Evolutionary conservation across 2,329 filamentous ascomycete species (phyloP), one percentile per base, ranked within the genome.

Genomic region (Ceratocystis smalleyi): DNA sequence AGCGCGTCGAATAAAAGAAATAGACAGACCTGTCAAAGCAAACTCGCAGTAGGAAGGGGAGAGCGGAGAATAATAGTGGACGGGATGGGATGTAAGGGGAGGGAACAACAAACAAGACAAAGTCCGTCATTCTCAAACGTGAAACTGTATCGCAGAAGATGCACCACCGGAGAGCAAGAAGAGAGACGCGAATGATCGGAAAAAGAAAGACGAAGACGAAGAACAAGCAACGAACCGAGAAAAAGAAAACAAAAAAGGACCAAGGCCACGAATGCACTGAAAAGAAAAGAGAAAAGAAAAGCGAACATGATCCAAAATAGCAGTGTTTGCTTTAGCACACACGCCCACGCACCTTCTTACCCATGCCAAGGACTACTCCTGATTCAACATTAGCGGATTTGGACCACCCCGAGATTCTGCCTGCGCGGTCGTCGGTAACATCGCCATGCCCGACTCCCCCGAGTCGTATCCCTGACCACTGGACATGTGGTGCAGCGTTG

Each of bases 91-190:
- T 12, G 49, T n/a, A n/a, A 55, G 19, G 6, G 22, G 17, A 27
- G 55, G 45, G 19, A 60, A 59, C 17, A 59, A 17, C 8, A 32
- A 59, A 27, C 19, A 60, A 10, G 15, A 60, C 12, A 60, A 55
- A 15, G 22, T 32, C 51, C 27, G 17, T 17, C 51, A 55, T 30
- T 27, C 22, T 55, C 51, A 60, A 60, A 60, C 57, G 19, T 22
- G 57, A 43, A 43, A 32, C 27, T 55, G 51, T 55, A 55, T 60
- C 40, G 30, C 32, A 60, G 22, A 40, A 59, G 51, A 43, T 59
- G 19, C 54, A 57, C 49, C 24, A 49, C 32, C 54, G 8, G 49
- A 22, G 24, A 55, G 51, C n/a, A 22, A 59, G 15, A 43, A 51
- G 8, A 19, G 22, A 10, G 47, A 51, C 47, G 19, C 22, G 40